Conservation (phyloP, 148 eudicot genomes). For the Heliosperma pusillum region DNA sequence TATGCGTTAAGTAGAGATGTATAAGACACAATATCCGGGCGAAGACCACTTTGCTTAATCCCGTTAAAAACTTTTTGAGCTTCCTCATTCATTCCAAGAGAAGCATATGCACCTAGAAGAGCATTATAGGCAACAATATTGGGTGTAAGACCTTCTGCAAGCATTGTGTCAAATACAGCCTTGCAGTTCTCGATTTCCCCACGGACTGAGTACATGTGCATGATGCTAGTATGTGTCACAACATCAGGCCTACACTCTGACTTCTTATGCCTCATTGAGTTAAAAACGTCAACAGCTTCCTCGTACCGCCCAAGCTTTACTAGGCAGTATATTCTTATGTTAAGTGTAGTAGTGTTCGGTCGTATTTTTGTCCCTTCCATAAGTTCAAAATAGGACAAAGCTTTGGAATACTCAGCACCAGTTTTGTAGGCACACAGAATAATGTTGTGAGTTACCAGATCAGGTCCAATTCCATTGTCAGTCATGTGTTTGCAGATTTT, state of each 20-base stretch:
- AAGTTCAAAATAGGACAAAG: slow-evolving; percentile 84
- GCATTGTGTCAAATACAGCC: slow-evolving; percentile 70
- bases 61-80: slow-evolving; percentile 57
- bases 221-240: slow-evolving; percentile 86
- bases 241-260: slow-evolving; percentile 69
- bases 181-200: slow-evolving; percentile 80
- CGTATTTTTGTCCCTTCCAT: slow-evolving; percentile 83
- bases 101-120: slow-evolving; percentile 79
- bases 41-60: slow-evolving; percentile 52
- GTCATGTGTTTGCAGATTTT: slow-evolving; percentile 86
- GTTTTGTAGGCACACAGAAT: slow-evolving; percentile 84
- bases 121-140: slow-evolving; percentile 84
- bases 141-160: slow-evolving; percentile 76
- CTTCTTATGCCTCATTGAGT: slow-evolving; percentile 74
- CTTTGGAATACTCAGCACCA: slow-evolving; percentile 78
- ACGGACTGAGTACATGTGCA: slow-evolving; percentile 82
- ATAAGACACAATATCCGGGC: slow-evolving; percentile 80
- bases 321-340: slow-evolving; percentile 73
- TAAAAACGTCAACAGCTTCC: slow-evolving; percentile 63
- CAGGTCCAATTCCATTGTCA: slow-evolving; percentile 97
- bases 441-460: slow-evolving; percentile 88
- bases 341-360: slow-evolving; percentile 76
- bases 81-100: slow-evolving; percentile 67
- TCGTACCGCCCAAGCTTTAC: slow-evolving; percentile 65
- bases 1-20: slow-evolving; percentile 88